Percentiles rank a stretch among this genome's conserved stretches.
phyloP scores from a whole-genome alignment of 1,284 basidiomycete genomes.

The Boletus subluridellus region DNA sequence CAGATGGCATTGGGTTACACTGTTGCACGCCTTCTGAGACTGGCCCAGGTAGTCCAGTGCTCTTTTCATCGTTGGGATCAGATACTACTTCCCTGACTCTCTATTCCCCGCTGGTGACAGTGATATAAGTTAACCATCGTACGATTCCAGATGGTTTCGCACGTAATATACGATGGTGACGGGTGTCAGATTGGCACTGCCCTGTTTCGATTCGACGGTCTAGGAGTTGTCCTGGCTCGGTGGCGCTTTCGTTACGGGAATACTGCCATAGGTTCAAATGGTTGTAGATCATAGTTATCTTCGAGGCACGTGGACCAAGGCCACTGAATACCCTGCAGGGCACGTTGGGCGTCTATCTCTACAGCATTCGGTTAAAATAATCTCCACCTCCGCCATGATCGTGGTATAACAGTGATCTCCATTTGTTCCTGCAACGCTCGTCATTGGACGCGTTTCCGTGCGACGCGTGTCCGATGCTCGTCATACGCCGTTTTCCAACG shows the following conservation, averaged over 20 bases:
- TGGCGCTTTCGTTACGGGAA: no score
- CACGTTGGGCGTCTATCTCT: slow-evolving; percentile 1
- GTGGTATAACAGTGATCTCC: not conserved
- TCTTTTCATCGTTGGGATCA: not conserved
- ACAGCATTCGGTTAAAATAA: slow-evolving; percentile 9
- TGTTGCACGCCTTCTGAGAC: not conserved
- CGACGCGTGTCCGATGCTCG: slow-evolving; percentile 10
- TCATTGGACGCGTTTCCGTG: slow-evolving; percentile 18
- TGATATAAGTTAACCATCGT: not conserved
- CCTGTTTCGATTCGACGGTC: no score
- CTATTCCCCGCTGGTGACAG: not conserved
- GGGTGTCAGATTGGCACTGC: no score
- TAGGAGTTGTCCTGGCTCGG: not conserved
- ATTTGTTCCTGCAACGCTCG: not conserved
- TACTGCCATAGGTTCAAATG: no score
- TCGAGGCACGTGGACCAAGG: no score
- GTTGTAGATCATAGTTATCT: not conserved
- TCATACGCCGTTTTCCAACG: slow-evolving; percentile 55
- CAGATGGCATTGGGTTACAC: not conserved
- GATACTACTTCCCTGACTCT: not conserved
- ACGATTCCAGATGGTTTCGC: not conserved
- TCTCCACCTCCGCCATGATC: slow-evolving; percentile 4
- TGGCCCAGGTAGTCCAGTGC: no score
- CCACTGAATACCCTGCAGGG: no score
- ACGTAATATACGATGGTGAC: not conserved